These are phyloP conservation scores for Soucietia sequanensis DNA, from an alignment of 805 yeast genomes.

Conservation along the genomic window DNA sequence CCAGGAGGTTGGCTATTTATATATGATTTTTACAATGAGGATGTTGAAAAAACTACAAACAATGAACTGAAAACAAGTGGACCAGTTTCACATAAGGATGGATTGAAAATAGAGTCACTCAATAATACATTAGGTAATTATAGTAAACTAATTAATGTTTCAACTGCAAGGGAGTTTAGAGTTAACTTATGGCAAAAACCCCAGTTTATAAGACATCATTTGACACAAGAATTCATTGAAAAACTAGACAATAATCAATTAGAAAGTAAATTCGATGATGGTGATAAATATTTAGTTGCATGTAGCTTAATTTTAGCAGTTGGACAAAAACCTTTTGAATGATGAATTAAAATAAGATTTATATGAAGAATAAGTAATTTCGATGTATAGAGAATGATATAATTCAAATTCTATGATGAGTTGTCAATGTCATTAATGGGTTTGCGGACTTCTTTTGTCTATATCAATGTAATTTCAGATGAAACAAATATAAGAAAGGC, in stretches of 20 bases:
- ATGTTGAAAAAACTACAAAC: too few relatives aligned
- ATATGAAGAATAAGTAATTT: too few relatives aligned
- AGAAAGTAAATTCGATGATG: too few relatives aligned
- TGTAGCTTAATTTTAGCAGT: conserved; percentile 25
- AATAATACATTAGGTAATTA: conserved; percentile 16
- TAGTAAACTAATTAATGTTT: conserved; percentile 20
- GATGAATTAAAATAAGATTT: too few relatives aligned
- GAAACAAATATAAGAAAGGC: too few relatives aligned
- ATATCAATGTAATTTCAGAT: too few relatives aligned
- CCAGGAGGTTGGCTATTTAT: conserved; percentile 35
- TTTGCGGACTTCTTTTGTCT: too few relatives aligned
- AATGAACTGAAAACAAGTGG: too few relatives aligned
- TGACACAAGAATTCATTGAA: conserved; percentile 10
- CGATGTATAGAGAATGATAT: too few relatives aligned
- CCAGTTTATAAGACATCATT: conserved; percentile 25
- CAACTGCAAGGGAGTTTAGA: conserved; percentile 18
- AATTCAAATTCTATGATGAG: too few relatives aligned
- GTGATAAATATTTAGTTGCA: conserved; percentile 14
- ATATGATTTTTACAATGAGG: conserved; percentile 39
- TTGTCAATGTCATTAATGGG: too few relatives aligned
- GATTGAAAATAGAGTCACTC: conserved; percentile 23
- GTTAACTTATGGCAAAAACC: conserved; percentile 21
- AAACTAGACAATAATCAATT: conserved; percentile 14
- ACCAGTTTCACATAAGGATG: conserved; percentile 40
- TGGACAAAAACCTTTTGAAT: too few relatives aligned